phyloP scores from a whole-genome alignment of 169 alveolate genomes.

The Besnoitia besnoiti region DNA sequence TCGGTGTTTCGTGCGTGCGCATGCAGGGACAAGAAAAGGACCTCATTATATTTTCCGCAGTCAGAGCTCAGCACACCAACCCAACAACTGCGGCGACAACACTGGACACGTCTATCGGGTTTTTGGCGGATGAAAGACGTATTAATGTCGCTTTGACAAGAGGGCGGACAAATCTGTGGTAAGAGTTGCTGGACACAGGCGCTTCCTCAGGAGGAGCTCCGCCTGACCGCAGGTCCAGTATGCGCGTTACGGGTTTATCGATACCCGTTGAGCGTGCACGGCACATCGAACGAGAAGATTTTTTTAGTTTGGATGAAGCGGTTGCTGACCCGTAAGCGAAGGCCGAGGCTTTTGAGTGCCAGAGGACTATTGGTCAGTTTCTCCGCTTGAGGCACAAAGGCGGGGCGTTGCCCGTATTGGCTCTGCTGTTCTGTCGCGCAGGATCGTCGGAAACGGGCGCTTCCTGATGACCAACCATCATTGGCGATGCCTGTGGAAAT shows the following conservation, averaged over 20 bases:
- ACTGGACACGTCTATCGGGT: conserved; percentile 63
- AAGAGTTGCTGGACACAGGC: neutral
- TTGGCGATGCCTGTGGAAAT: conserved; percentile 68
- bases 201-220: conserved; percentile 4
- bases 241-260: too few relatives aligned
- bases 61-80: conserved; percentile 64
- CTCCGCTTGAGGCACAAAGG: too few relatives aligned
- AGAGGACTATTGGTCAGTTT: too few relatives aligned
- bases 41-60: conserved; percentile 67
- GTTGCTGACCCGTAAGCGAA: too few relatives aligned
- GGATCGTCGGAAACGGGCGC: conserved; percentile 73
- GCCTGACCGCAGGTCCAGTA: too few relatives aligned
- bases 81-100: conserved; percentile 49
- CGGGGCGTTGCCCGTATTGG: neutral
- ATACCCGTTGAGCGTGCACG: too few relatives aligned
- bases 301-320: too few relatives aligned
- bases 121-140: conserved; percentile 72
- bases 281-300: too few relatives aligned
- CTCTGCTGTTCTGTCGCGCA: neutral
- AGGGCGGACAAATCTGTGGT: conserved; percentile 68
- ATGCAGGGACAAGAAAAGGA: conserved; percentile 76
- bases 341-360: too few relatives aligned
- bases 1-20: too few relatives aligned
- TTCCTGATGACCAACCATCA: conserved; percentile 62
- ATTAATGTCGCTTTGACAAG: conserved; percentile 77